Evolutionary conservation across 1,139 yeast species (phyloP).

Genomic region (Schwanniomyces etchellsii): DNA sequence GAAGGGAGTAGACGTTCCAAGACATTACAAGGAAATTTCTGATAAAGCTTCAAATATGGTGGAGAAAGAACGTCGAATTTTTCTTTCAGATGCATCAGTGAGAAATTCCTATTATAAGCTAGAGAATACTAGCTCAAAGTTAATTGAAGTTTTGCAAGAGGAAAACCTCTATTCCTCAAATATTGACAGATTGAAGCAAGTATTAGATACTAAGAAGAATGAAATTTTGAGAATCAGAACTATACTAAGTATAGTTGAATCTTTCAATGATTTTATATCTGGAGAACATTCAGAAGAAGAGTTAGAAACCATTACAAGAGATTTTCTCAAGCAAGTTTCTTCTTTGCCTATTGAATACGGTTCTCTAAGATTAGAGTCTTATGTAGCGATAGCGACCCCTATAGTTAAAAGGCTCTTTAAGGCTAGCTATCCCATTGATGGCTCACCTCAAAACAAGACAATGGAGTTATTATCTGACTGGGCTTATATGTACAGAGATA

Average conservation of each 20-base stretch:
- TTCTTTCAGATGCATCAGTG: slow-evolving; percentile 8
- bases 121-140: slow-evolving; percentile 10
- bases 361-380: slow-evolving; percentile 5
- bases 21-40: slow-evolving; percentile 17
- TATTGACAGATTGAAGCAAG: slow-evolving; percentile 5
- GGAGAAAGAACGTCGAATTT: too few species aligned
- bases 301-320: neutral
- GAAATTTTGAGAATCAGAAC: slow-evolving; percentile 1
- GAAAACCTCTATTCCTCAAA: slow-evolving; percentile 17
- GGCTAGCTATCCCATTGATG: slow-evolving; percentile 4
- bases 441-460: too few species aligned
- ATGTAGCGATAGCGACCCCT: slow-evolving; percentile 6
- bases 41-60: slow-evolving; percentile 9
- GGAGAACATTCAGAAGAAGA: neutral
- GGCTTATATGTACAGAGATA: slow-evolving; percentile 11
- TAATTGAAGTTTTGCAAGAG: slow-evolving; percentile 12
- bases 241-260: slow-evolving; percentile 1
- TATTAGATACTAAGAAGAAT: slow-evolving; percentile 1
- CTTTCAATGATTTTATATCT: slow-evolving; percentile 1
- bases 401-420: slow-evolving; percentile 8
- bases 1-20: slow-evolving; percentile 24
- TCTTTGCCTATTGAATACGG: slow-evolving; percentile 1
- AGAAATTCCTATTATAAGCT: slow-evolving; percentile 11
- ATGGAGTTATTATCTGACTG: slow-evolving; percentile 13
- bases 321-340: neutral